phyloP scores from a whole-genome alignment of 257 asterid species.

The Coffea eugenioides region DNA sequence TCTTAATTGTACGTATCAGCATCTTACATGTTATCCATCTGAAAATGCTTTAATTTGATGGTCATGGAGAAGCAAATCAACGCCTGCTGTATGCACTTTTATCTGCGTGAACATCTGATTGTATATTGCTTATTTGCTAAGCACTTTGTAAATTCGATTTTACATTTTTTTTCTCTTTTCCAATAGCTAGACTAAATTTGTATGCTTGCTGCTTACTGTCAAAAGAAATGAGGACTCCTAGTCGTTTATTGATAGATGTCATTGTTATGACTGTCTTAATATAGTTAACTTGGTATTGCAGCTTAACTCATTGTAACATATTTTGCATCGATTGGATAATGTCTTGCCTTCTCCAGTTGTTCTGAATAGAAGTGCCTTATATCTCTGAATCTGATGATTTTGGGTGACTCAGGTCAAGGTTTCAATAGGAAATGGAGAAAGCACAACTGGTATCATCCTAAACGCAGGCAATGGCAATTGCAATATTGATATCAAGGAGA shows the following conservation, averaged over 20 bases:
- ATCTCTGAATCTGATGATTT: background rate
- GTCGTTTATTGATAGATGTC: background rate
- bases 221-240: background rate
- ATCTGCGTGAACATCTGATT: too few relatives aligned
- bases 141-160: background rate
- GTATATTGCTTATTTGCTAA: background rate
- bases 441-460: slow-evolving; percentile 42
- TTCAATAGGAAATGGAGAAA: slow-evolving; percentile 42
- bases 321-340: background rate
- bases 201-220: background rate
- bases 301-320: background rate
- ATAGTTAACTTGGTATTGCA: background rate
- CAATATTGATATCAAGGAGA: slow-evolving; percentile 54
- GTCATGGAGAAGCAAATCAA: too few relatives aligned
- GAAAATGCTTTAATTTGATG: too few relatives aligned
- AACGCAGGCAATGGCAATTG: slow-evolving; percentile 59
- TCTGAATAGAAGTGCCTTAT: too few relatives aligned
- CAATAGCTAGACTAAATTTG: background rate
- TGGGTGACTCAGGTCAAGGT: slow-evolving; percentile 56
- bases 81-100: too few relatives aligned
- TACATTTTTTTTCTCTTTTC: background rate
- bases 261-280: background rate
- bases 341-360: background rate
- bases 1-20: too few relatives aligned
- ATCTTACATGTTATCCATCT: too few relatives aligned